phyloP scores from a whole-genome alignment of 495 filamentous ascomycete genomes.

The Podospora comata region DNA sequence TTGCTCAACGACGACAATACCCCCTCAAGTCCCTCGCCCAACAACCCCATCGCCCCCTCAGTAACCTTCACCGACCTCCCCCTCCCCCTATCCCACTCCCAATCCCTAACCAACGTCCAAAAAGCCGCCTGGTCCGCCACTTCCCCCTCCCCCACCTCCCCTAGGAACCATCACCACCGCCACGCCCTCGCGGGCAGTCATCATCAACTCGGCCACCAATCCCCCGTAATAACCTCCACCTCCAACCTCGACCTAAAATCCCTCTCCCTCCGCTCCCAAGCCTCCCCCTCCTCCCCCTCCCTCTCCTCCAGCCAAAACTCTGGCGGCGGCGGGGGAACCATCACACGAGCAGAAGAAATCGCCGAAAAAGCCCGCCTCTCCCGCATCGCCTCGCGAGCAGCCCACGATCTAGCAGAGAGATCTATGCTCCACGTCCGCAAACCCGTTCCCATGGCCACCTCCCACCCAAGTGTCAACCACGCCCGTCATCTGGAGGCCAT shows the following conservation, averaged over 20 bases:
- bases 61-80: slow-evolving; percentile 19
- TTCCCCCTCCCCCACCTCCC: slow-evolving; percentile 18
- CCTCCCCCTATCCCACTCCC: slow-evolving; percentile 24
- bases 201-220: slow-evolving; percentile 13
- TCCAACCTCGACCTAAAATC: slow-evolving; percentile 9
- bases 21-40: slow-evolving; percentile 15
- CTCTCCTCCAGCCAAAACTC: not conserved
- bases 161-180: slow-evolving; percentile 7
- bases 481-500: slow-evolving; percentile 47
- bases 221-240: slow-evolving; percentile 10
- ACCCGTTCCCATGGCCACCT: slow-evolving; percentile 40
- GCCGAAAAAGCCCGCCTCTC: slow-evolving; percentile 53
- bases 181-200: slow-evolving; percentile 8
- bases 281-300: slow-evolving; percentile 10
- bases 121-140: slow-evolving; percentile 9
- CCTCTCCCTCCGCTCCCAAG: slow-evolving; percentile 12
- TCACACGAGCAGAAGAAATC: slow-evolving; percentile 40
- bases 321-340: not conserved
- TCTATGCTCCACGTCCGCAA: slow-evolving; percentile 48
- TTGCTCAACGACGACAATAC: slow-evolving; percentile 20
- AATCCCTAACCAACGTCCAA: slow-evolving; percentile 17
- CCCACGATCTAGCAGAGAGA: slow-evolving; percentile 45
- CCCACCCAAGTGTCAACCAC: slow-evolving; percentile 47
- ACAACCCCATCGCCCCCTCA: slow-evolving; percentile 24
- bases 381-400: slow-evolving; percentile 46